Percentiles rank a stretch among this genome's conserved stretches.
These are phyloP conservation scores for Paramecium primaurelia DNA, from an alignment of 73 alveolate genomes.

Conservation along the genomic window DNA sequence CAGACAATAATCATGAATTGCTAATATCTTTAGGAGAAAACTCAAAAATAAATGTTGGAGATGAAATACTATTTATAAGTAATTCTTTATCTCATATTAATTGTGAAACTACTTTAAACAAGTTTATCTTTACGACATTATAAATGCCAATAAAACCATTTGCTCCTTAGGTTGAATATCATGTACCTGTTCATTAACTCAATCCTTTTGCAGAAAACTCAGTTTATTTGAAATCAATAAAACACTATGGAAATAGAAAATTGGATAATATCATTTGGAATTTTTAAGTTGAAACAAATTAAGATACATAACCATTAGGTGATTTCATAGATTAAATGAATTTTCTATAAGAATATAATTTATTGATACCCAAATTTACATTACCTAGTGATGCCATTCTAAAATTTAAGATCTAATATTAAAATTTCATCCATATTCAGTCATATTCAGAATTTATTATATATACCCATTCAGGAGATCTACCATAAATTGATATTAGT, in stretches of 20 bases:
- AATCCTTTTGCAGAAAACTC: not conserved
- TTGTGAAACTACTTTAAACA: not conserved
- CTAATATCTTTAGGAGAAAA: not conserved
- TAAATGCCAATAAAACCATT: not conserved
- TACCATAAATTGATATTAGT: not conserved
- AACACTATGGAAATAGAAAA: not conserved
- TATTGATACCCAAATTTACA: not conserved
- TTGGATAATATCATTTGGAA: not conserved
- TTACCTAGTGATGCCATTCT: not conserved
- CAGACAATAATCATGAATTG: not conserved
- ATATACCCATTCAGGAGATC: not conserved
- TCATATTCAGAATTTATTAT: not conserved
- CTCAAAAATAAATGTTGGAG: not conserved
- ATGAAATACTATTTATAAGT: not conserved
- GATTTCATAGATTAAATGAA: not conserved
- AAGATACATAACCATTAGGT: not conserved
- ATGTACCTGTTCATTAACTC: not conserved
- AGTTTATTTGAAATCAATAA: not conserved
- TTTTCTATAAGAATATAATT: not conserved
- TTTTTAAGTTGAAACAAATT: not conserved
- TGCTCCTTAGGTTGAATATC: not conserved
- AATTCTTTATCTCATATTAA: not conserved
- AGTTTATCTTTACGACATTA: not conserved
- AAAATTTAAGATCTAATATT: not conserved
- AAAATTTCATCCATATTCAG: not conserved